Conservation (phyloP, 805 yeast species). For the Schwanniomyces vanrijiae region DNA sequence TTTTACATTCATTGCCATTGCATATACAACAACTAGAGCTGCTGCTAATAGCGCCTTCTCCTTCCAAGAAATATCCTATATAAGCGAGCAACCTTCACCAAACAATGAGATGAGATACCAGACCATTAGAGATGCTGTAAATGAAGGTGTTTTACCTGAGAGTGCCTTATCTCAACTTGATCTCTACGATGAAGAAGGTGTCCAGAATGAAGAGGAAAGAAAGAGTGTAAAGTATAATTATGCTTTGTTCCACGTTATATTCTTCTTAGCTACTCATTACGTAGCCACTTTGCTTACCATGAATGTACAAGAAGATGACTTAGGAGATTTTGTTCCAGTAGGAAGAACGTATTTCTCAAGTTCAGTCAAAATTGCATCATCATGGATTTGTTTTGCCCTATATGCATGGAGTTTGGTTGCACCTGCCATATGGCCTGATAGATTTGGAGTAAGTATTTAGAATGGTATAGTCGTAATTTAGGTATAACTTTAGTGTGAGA, state of each 20-base stretch:
- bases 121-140: constrained; percentile 93
- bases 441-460: constrained; percentile 52
- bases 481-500: background rate
- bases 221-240: constrained; percentile 77
- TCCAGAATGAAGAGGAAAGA: constrained; percentile 56
- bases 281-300: constrained; percentile 91
- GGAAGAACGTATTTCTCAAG: constrained; percentile 95
- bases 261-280: constrained; percentile 95
- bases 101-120: constrained; percentile 76
- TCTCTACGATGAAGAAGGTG: constrained; percentile 49
- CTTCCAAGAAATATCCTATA: constrained; percentile 41
- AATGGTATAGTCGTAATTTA: background rate
- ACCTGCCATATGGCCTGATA: constrained; percentile 86
- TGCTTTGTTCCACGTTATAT: constrained; percentile 83
- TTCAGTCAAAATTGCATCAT: constrained; percentile 89
- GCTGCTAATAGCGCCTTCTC: constrained; percentile 62
- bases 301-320: constrained; percentile 80
- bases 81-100: constrained; percentile 44
- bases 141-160: constrained; percentile 91
- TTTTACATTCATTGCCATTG: constrained; percentile 92
- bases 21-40: constrained; percentile 96
- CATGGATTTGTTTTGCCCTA: constrained; percentile 86
- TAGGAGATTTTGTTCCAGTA: constrained; percentile 91
- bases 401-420: constrained; percentile 92
- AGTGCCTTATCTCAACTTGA: constrained; percentile 81